Evolutionary conservation across 768 basidiomycete species (phyloP), one percentile per base, ranked within the genome.

Genomic region (Nevesoporus exiguus): DNA sequence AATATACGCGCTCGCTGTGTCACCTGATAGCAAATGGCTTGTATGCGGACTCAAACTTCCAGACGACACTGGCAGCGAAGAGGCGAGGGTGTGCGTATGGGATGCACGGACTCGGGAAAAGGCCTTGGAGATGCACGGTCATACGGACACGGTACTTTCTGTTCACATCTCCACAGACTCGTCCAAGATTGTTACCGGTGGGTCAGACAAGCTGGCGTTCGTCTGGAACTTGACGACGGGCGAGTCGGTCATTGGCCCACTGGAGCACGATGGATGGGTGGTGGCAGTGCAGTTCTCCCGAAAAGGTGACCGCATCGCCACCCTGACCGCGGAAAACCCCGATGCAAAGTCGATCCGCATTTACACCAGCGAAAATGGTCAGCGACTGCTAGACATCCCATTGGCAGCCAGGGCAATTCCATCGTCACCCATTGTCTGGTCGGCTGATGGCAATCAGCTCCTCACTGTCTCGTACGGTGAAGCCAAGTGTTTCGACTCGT

Each of bases 251-350:
- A 27, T 46, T 9, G 56, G 56, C 0, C 56, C 58, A 0, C 44
- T 59, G 2, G 14, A 25, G 22, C 51, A 53, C 19, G 41, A 57
- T 0, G 22, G 25, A 3, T 13, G 17, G 2, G 40, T 51, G 2
- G 36, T 57, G 2, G 51, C 31, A 0, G 50, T 57, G 10, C 47
- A 37, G n/a, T 58, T 52, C 17, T 59, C 58, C 14, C 43, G 56
- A 0, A 15, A 5, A 0, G 51, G 41, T 5, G 41, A 48, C 31
- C 56, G 51, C 30, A 33, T 59, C 6, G 43, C 51, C 33, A 52
- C 51, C 24, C 34, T 21, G 11, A 29, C 51, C 2, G 43, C 37
- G 13, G 27, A 46, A 41, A 27, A n/a, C 19, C 51, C n/a, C 0
- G 31, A 19, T 2, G 17, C 33, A 11, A 40, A 40, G 34, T 50